These are phyloP conservation scores for Pisolithus microcarpus DNA, from an alignment of 768 basidiomycete genomes.

Conservation along the genomic window DNA sequence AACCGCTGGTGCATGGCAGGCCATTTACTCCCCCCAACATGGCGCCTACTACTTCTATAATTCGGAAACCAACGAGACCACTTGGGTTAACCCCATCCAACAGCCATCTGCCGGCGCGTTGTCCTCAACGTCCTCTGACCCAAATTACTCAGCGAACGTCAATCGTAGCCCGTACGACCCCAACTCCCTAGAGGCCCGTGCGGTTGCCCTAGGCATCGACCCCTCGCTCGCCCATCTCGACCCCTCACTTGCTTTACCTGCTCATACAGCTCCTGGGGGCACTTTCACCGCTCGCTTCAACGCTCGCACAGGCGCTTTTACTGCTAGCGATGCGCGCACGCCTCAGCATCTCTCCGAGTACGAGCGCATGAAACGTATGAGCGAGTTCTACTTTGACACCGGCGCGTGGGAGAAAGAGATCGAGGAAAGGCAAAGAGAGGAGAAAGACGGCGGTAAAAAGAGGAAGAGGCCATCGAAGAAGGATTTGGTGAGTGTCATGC, in stretches of 20 bases:
- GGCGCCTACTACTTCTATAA: conserved; percentile 87
- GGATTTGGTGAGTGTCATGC: conserved; percentile 56
- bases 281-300: conserved; percentile 67
- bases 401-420: conserved; percentile 71
- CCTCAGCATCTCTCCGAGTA: conserved; percentile 74
- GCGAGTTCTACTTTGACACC: conserved; percentile 82
- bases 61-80: conserved; percentile 65
- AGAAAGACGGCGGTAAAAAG: conserved; percentile 59
- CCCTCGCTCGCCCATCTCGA: conserved; percentile 76
- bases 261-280: conserved; percentile 32
- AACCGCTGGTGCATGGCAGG: conserved; percentile 57
- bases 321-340: conserved; percentile 58
- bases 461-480: conserved; percentile 75
- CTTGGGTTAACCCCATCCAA: conserved; percentile 74
- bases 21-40: conserved; percentile 69
- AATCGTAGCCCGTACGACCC: conserved; percentile 21
- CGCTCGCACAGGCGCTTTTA: conserved; percentile 72
- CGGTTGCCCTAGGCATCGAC: conserved; percentile 75
- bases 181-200: conserved; percentile 59
- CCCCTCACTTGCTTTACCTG: conserved; percentile 44
- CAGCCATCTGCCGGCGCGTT: conserved; percentile 20
- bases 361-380: conserved; percentile 74
- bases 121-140: conserved; percentile 15
- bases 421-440: conserved; percentile 38
- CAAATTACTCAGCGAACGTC: conserved; percentile 20